phyloP scores from a whole-genome alignment of 2,329 filamentous ascomycete species.

The Venturia pyrina region DNA sequence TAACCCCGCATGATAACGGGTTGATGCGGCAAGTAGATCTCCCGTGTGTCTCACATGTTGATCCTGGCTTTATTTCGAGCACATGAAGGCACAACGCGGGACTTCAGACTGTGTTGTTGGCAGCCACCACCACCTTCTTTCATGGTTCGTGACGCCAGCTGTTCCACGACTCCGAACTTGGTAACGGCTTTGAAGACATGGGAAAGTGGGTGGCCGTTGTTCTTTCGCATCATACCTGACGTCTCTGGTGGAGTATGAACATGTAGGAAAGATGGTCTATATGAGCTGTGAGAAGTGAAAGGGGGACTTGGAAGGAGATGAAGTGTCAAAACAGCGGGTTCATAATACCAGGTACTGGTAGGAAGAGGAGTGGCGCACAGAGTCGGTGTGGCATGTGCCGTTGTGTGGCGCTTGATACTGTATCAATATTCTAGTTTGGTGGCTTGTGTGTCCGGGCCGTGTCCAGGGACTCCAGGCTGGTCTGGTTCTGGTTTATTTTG shows the following conservation, averaged over 20 bases:
- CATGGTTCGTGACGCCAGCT: neutral
- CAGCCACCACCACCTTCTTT: neutral
- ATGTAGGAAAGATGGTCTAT: no score
- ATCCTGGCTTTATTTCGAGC: neutral
- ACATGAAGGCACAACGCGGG: no score
- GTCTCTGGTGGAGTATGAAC: neutral
- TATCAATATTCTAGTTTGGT: no score
- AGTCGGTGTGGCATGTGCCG: no score
- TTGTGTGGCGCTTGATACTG: no score
- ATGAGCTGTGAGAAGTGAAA: no score
- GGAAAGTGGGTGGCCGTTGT: neutral
- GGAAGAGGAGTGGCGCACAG: no score
- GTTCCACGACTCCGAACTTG: neutral
- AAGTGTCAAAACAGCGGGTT: no score
- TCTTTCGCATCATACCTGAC: neutral
- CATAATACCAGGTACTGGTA: no score
- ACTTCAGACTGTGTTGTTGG: no score
- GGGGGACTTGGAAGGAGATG: no score
- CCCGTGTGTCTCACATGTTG: neutral
- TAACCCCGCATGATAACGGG: neutral
- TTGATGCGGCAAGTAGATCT: neutral
- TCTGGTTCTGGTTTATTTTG: neutral
- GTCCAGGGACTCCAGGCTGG: neutral
- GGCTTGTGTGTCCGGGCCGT: neutral
- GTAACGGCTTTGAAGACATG: conserved; percentile 5